Evolutionary conservation across 345 rosid genomes (phyloP).

Genomic region (Geranium rotundifolium): DNA sequence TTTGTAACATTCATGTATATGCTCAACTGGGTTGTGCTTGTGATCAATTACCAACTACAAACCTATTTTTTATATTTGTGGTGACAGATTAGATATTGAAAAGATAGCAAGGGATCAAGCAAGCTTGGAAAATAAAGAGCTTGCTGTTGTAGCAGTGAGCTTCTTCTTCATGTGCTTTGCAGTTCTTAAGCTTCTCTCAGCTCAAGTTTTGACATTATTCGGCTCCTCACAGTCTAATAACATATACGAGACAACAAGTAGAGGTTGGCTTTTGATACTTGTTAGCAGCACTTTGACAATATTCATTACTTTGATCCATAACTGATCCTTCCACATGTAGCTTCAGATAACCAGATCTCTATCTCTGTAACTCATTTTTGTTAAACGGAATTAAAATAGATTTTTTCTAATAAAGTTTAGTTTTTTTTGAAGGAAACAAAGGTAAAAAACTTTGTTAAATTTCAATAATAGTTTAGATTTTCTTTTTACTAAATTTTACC

Average conservation of each 20-base stretch:
- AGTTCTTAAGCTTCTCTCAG: constrained; percentile 44
- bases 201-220: constrained; percentile 19
- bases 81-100: constrained; percentile 50
- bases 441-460: too few species aligned
- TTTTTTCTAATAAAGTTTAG: too few species aligned
- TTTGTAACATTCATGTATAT: too few species aligned
- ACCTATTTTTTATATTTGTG: background rate
- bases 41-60: too few species aligned
- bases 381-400: background rate
- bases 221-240: constrained; percentile 24
- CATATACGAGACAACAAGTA: constrained; percentile 28
- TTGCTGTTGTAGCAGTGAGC: constrained; percentile 47
- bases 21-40: background rate
- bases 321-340: constrained; percentile 16
- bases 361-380: background rate
- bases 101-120: constrained; percentile 45
- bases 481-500: too few species aligned
- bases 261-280: constrained; percentile 69
- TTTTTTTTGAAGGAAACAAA: too few species aligned
- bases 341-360: constrained; percentile 5
- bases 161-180: constrained; percentile 55
- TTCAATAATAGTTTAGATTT: too few species aligned
- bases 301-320: constrained; percentile 58
- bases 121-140: constrained; percentile 58
- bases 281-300: constrained; percentile 74